Evolutionary conservation across 192 early-diverging fungal genomes (phyloP), one percentile per base, ranked within the genome.

Genomic region (Umbelopsis sp.): DNA sequence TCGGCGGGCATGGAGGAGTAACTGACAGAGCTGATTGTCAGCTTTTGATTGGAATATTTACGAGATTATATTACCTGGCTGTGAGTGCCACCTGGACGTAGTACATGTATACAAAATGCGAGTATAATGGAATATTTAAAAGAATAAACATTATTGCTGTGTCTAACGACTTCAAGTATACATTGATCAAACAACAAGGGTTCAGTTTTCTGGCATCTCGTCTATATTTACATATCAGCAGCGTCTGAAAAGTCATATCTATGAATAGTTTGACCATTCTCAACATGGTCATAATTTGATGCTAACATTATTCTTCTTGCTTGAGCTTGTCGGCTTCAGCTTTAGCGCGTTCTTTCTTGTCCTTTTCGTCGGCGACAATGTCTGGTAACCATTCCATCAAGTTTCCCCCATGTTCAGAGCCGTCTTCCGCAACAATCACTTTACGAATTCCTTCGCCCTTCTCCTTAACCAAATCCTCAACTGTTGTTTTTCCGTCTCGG

Each of bases 11-110:
- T 72, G 96, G 96, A 71, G 96, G 96, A 20, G 86, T 98, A 24
- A 96, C 94, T 0, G 96, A 98, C 78, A 88, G 96, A 21, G 94
- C 96, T 83, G 95, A 98, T 77, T 98, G 96, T 74, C 96, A 98
- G 83, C 93, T 98, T 69, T 77, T 98, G 66, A 98, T 96, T 93
- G 94, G 90, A 1, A 77, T 92, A 24, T 96, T 98, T 74, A 91
- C 94, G 4, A 49, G 47, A 17, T 17, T 36, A 36, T 73, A n/a
- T 32, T 44, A 32, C 29, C 69, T 54, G 67, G 41, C 21, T 68
- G 68, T 14, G 1, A 43, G 51, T 49, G 10, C n/a, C 47, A 49
- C 4, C n/a, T n/a, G 47, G 8, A 16, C 45, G 45, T 47, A 16
- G 36, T 38, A 8, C 3, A 38, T 8, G 8, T 5, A 5, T 5